These are phyloP conservation scores for Cadophora malorum DNA, from an alignment of 2,329 filamentous ascomycete genomes.

Conservation along the genomic window DNA sequence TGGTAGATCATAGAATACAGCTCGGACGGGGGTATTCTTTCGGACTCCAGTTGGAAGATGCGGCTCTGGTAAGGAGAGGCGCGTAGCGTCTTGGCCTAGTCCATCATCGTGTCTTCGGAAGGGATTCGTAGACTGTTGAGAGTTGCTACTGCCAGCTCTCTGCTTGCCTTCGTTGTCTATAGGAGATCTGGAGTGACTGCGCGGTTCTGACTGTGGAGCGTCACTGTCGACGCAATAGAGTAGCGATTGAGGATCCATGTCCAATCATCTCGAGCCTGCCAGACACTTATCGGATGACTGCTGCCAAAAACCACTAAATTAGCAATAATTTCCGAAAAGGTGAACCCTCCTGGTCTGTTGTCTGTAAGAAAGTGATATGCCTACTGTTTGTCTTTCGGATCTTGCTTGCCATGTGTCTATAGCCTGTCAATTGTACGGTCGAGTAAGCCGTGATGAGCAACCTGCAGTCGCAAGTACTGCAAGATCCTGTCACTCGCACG, in stretches of 20 bases:
- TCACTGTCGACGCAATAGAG: not conserved
- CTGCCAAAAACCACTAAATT: not conserved
- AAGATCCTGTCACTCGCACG: too few relatives aligned
- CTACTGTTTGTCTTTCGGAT: not conserved
- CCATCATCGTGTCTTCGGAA: slow-evolving; percentile 15
- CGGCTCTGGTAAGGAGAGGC: slow-evolving; percentile 17
- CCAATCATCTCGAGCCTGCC: slow-evolving; percentile 7
- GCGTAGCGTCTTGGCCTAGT: not conserved
- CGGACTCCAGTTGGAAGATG: slow-evolving; percentile 4
- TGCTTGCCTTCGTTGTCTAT: not conserved
- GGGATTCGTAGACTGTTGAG: slow-evolving; percentile 20
- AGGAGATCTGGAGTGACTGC: not conserved
- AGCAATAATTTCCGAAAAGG: not conserved
- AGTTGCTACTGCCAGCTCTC: not conserved
- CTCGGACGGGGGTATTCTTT: slow-evolving; percentile 34
- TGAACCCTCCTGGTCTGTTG: not conserved
- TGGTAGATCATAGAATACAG: slow-evolving; percentile 41
- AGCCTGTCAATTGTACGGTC: not conserved
- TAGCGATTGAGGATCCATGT: slow-evolving; percentile 11
- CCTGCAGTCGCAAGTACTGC: not conserved
- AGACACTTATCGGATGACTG: not conserved
- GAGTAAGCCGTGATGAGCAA: not conserved
- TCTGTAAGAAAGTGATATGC: too few relatives aligned
- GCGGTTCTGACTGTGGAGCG: not conserved
- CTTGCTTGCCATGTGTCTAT: not conserved